Evolutionary conservation across 106 monocot genomes (phyloP).

Genomic region (Dioscorea alata): DNA sequence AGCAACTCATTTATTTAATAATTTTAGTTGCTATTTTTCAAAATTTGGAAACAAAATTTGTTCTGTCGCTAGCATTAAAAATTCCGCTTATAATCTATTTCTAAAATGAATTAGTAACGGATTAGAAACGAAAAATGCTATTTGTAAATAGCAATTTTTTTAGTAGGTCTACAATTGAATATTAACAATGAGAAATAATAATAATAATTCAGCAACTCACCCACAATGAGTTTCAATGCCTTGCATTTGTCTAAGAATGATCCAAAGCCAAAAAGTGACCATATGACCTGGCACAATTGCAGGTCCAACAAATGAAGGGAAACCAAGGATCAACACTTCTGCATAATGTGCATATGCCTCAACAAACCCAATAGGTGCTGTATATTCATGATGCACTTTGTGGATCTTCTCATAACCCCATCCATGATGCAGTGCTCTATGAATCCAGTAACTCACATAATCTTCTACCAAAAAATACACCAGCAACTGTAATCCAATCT

Average conservation of each 20-base stretch:
- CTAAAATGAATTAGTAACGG: too few relatives aligned
- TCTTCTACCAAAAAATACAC: conserved; percentile 91
- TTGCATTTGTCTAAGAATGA: conserved; percentile 67
- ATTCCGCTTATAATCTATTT: too few relatives aligned
- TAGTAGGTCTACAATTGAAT: too few relatives aligned
- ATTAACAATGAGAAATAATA: neutral
- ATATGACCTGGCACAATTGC: conserved; percentile 77
- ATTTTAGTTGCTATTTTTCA: too few relatives aligned
- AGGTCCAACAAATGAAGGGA: conserved; percentile 76
- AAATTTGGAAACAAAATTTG: too few relatives aligned
- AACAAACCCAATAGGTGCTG: conserved; percentile 82
- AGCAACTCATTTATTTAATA: too few relatives aligned
- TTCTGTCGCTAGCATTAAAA: too few relatives aligned
- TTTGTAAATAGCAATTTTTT: too few relatives aligned
- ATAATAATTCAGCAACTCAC: conserved; percentile 21
- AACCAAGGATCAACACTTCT: conserved; percentile 75
- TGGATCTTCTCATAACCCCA: conserved; percentile 97
- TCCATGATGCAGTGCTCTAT: conserved; percentile 48
- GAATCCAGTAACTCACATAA: conserved; percentile 90
- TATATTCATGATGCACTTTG: conserved; percentile 84
- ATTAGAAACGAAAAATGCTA: too few relatives aligned
- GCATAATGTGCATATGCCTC: conserved; percentile 91
- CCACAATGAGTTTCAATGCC: conserved; percentile 89
- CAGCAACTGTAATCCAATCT: conserved; percentile 50
- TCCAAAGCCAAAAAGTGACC: conserved; percentile 91